A percentile compares a stretch with the other conserved stretches of the same genome.
Evolutionary conservation across 176 grass and related monocot genomes (phyloP).

Genomic region (Oryza meyeriana): DNA sequence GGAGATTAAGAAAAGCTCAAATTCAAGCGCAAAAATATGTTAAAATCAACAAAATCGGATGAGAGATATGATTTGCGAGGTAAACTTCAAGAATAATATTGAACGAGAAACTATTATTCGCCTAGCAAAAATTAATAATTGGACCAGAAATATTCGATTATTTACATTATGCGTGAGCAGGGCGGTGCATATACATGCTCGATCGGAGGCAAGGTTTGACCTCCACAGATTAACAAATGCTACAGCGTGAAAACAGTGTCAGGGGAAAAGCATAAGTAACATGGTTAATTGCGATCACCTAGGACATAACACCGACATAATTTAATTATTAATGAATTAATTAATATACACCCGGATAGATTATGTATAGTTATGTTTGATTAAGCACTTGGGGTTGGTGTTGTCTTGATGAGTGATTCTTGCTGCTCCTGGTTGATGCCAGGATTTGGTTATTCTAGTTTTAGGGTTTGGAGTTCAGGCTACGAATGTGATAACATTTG

Average conservation of each 20-base stretch:
- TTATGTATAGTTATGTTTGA: neutral
- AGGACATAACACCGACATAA: conserved; percentile 16
- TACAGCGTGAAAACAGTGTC: neutral
- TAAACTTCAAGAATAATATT: neutral
- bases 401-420: conserved; percentile 33
- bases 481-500: neutral
- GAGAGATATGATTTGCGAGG: neutral
- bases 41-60: too few species aligned
- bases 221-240: conserved; percentile 26
- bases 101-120: neutral
- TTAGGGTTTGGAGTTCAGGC: conserved; percentile 14
- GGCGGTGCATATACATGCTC: neutral
- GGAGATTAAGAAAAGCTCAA: too few species aligned
- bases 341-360: neutral
- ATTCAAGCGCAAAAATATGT: too few species aligned
- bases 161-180: neutral
- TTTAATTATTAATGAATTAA: neutral
- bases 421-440: conserved; percentile 19
- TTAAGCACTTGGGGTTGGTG: neutral
- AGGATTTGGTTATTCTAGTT: neutral
- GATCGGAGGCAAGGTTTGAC: conserved; percentile 18
- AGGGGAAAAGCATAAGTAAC: neutral
- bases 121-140: neutral
- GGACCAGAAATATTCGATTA: neutral
- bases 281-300: conserved; percentile 26